These are phyloP conservation scores for Ostreobium quekettii DNA, from an alignment of 139 green algal species.

Conservation along the genomic window DNA sequence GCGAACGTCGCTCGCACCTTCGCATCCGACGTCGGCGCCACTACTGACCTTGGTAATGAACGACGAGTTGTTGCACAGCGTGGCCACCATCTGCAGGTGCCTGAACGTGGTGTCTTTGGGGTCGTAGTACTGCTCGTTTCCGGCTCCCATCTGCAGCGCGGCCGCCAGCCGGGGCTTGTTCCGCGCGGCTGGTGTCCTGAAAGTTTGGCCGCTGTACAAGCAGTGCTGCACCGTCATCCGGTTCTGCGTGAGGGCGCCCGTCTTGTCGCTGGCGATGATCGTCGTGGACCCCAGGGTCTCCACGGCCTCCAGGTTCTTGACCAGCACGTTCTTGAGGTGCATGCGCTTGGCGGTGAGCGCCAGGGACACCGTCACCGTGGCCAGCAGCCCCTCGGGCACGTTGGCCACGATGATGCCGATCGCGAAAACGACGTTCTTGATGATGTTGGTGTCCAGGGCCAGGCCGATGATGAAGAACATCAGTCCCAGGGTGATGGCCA, in stretches of 20 bases:
- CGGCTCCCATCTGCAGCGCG: constrained; percentile 22
- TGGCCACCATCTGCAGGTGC: constrained; percentile 45
- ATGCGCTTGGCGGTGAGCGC: constrained; percentile 36
- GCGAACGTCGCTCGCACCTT: too few species aligned
- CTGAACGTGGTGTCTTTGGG: constrained; percentile 37
- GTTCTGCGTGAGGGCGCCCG: constrained; percentile 42
- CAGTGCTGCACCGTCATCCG: constrained; percentile 44
- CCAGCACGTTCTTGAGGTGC: constrained; percentile 32
- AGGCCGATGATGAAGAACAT: constrained; percentile 30
- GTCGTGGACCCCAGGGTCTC: constrained; percentile 40
- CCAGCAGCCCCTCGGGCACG: constrained; percentile 33
- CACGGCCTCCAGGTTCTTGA: constrained; percentile 39
- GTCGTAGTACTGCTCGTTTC: constrained; percentile 33
- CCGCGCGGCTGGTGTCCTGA: constrained; percentile 31
- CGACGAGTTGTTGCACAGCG: constrained; percentile 61
- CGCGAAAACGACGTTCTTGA: constrained; percentile 29
- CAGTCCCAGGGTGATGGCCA: constrained; percentile 29
- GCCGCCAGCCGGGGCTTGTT: constrained; percentile 42
- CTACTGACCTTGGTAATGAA: constrained; percentile 53
- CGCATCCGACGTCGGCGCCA: too few species aligned
- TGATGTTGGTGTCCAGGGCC: constrained; percentile 19
- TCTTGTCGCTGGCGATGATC: constrained; percentile 44
- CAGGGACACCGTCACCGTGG: constrained; percentile 33
- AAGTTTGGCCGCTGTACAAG: constrained; percentile 37
- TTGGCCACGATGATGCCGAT: constrained; percentile 36